phyloP scores from a whole-genome alignment of 2,329 filamentous ascomycete species.

The Paradendryphiella salina region DNA sequence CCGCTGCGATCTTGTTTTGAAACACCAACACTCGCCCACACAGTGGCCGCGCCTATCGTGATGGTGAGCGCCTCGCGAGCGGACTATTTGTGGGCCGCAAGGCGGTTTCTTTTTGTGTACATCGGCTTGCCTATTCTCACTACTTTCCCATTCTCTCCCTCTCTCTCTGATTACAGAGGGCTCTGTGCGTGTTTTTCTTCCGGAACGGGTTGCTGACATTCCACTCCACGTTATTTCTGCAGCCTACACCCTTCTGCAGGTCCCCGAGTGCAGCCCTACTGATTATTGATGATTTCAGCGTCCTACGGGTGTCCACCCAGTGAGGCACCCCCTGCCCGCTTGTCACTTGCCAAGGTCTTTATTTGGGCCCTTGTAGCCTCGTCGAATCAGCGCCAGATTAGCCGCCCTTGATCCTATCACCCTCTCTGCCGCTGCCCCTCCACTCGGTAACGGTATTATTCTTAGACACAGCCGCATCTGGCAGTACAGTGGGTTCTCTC shows the following conservation, averaged over 20 bases:
- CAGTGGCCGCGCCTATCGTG: conserved; percentile 20
- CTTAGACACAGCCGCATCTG: conserved; percentile 45
- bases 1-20: conserved; percentile 20
- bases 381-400: conserved; percentile 38
- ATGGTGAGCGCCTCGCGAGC: conserved; percentile 18
- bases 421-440: conserved; percentile 27
- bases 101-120: conserved; percentile 2
- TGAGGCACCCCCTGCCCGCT: conserved; percentile 20
- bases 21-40: conserved; percentile 22
- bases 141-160: not conserved
- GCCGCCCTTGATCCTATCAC: conserved; percentile 26
- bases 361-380: conserved; percentile 26
- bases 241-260: conserved; percentile 23
- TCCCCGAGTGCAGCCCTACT: conserved; percentile 38
- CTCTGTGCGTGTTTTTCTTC: conserved; percentile 10
- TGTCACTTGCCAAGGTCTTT: conserved; percentile 31
- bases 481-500: conserved; percentile 29
- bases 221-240: conserved; percentile 9
- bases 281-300: conserved; percentile 34
- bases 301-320: conserved; percentile 15
- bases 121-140: conserved; percentile 10
- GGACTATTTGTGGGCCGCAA: conserved; percentile 9
- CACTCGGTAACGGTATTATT: conserved; percentile 39
- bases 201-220: conserved; percentile 26
- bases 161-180: not conserved